Percentiles rank a stretch among this genome's conserved stretches.
These are phyloP conservation scores for Ceratocystis harringtonii DNA, from an alignment of 2,329 filamentous ascomycete species.

Conservation along the genomic window DNA sequence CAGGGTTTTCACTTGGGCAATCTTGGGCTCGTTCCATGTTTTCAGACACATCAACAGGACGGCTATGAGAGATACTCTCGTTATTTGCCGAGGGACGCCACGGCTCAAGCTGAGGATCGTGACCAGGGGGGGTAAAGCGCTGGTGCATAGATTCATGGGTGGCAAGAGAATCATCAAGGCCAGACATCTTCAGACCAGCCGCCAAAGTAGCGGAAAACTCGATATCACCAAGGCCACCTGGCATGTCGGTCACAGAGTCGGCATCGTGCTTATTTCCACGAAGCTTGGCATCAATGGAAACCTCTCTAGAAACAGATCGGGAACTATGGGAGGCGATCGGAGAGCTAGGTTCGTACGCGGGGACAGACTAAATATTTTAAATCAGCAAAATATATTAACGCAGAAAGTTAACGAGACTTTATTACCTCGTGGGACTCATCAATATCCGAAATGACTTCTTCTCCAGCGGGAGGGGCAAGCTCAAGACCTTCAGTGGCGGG, in stretches of 20 bases:
- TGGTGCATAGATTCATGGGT: conserved; percentile 7
- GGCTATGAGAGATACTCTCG: background rate
- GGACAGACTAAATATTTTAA: conserved; percentile 11
- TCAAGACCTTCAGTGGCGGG: background rate
- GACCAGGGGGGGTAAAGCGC: conserved; percentile 5
- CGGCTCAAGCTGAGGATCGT: conserved; percentile 3
- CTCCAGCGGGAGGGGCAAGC: background rate
- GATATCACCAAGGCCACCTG: conserved; percentile 4
- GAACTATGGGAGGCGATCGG: conserved; percentile 18
- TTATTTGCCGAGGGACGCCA: background rate
- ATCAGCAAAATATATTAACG: conserved; percentile 12
- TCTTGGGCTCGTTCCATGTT: background rate
- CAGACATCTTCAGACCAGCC: conserved; percentile 7
- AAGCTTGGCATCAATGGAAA: background rate
- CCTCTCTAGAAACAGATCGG: conserved; percentile 20
- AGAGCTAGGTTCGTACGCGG: conserved; percentile 14
- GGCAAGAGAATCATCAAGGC: background rate
- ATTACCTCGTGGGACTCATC: conserved; percentile 14
- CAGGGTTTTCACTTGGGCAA: conserved; percentile 14
- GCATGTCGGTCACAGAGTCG: background rate
- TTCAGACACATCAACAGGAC: background rate
- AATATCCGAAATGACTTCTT: conserved; percentile 15
- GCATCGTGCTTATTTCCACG: background rate
- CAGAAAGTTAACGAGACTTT: background rate
- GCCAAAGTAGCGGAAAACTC: conserved; percentile 12